A percentile compares a stretch with the other conserved stretches of the same genome.
Conservation (phyloP, 805 yeast genomes). For the Cyberlindnera misumaiensis region DNA sequence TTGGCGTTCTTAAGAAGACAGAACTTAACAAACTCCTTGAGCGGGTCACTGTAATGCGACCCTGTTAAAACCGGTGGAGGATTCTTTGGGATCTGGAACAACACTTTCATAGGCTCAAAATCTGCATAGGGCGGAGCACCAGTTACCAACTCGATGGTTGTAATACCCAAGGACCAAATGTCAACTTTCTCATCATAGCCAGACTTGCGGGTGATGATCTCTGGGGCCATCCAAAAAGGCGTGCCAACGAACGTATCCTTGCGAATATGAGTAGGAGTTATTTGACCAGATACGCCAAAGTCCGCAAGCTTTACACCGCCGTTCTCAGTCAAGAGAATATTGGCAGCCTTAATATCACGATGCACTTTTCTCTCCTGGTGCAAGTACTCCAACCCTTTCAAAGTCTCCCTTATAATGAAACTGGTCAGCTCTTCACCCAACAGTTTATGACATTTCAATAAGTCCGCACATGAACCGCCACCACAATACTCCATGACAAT, state of each 20-base stretch:
- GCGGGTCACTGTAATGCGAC: conserved; percentile 31
- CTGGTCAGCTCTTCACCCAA: conserved; percentile 57
- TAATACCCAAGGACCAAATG: conserved; percentile 94
- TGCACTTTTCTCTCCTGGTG: conserved; percentile 76
- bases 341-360: conserved; percentile 88
- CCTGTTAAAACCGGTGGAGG: conserved; percentile 57
- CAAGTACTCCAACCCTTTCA: conserved; percentile 68
- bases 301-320: conserved; percentile 83
- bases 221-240: conserved; percentile 99
- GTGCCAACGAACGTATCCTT: conserved; percentile 87
- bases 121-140: conserved; percentile 79
- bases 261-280: conserved; percentile 52
- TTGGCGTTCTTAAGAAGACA: conserved; percentile 66
- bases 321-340: conserved; percentile 60
- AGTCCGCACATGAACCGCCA: conserved; percentile 84
- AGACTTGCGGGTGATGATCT: conserved; percentile 53
- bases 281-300: conserved; percentile 88
- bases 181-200: conserved; percentile 87
- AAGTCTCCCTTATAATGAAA: conserved; percentile 53
- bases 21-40: conserved; percentile 49
- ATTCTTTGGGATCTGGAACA: conserved; percentile 60
- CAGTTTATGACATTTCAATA: conserved; percentile 47
- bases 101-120: conserved; percentile 68
- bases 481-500: conserved; percentile 94
- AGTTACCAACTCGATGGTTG: conserved; percentile 75